Evolutionary conservation across 1,139 yeast genomes (phyloP), one percentile per base, ranked within the genome.

Genomic region (Neolecta irregularis): DNA sequence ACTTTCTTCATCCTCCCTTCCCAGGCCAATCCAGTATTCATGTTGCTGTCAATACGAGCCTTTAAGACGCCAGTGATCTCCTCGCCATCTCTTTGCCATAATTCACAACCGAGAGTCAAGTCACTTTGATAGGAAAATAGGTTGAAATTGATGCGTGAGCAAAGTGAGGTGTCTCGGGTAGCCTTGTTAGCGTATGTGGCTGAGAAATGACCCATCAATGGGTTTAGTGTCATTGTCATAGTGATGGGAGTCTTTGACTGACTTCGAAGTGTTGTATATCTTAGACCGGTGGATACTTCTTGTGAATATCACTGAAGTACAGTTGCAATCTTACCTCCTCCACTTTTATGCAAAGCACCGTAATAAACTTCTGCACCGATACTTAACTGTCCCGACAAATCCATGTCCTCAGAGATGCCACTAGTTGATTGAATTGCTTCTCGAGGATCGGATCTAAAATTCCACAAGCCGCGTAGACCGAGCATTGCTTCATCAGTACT

Each of bases 301-400:
- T 6, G 20, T 28, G 22, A 28, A 8, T 16, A 6, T 20, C 11
- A 13, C 21, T 22, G 6, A 16, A 31, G 19, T n/a, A 32, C 9
- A 9, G 18, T n/a, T 19, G 11, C 12, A 25, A 8, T 8, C 40
- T 30, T 37, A 37, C 40, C 48, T 0, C 88, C 91, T 0, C 92
- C 92, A 43, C 88, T 75, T 67, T 81, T 75, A 36, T 80, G 74
- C 39, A 69, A 56, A 1, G 85, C 72, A 0, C 94, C 94, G 47
- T 79, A 78, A 85, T 93, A 91, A 7, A 83, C 47, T 54, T 91
- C 99, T 5, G 79, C 69, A 1, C 98, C 98, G 1, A 81, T 48
- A 0, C 88, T 74, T 2, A 74, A 64, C 41, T 67, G 68, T 11
- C 43, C 42, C 21, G 30, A 18, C 21, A 32, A 19, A 15, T 24